phyloP scores from a whole-genome alignment of 2,329 filamentous ascomycete genomes.

The Trichothecium sympodiale region DNA sequence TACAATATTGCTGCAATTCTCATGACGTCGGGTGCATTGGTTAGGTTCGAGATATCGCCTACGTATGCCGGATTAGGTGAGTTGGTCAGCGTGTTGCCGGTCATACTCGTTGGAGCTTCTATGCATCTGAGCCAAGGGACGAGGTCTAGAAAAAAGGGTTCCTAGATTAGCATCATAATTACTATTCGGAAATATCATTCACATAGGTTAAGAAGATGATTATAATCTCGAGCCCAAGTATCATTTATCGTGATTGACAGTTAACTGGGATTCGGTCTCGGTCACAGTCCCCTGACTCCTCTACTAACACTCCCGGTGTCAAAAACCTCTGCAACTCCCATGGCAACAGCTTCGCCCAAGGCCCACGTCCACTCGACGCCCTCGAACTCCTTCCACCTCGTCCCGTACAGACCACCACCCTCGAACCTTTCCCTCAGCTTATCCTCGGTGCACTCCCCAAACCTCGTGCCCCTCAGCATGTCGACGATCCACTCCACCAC shows the following conservation, averaged over 20 bases:
- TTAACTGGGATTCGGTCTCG: no score
- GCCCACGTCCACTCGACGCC: slow-evolving; percentile 63
- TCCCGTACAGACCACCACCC: slow-evolving; percentile 37
- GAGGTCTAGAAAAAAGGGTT: no score
- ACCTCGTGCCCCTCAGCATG: slow-evolving; percentile 46
- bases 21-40: slow-evolving; percentile 47
- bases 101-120: no score
- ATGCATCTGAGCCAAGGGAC: no score
- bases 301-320: slow-evolving; percentile 64
- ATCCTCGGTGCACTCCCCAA: slow-evolving; percentile 51
- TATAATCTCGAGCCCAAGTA: no score
- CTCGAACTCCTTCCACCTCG: slow-evolving; percentile 55
- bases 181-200: no score
- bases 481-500: slow-evolving; percentile 51
- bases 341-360: slow-evolving; percentile 57
- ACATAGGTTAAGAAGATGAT: no score
- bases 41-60: slow-evolving; percentile 36
- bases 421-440: slow-evolving; percentile 60
- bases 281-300: slow-evolving; percentile 37
- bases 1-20: slow-evolving; percentile 54
- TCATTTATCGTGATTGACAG: no score
- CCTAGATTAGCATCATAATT: no score
- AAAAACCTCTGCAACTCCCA: slow-evolving; percentile 62
- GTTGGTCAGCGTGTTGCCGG: slow-evolving; percentile 52
- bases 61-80: slow-evolving; percentile 50